Base-by-base conservation (phyloP, 78 protist species). In the Dictyostelium purpureum region DNA sequence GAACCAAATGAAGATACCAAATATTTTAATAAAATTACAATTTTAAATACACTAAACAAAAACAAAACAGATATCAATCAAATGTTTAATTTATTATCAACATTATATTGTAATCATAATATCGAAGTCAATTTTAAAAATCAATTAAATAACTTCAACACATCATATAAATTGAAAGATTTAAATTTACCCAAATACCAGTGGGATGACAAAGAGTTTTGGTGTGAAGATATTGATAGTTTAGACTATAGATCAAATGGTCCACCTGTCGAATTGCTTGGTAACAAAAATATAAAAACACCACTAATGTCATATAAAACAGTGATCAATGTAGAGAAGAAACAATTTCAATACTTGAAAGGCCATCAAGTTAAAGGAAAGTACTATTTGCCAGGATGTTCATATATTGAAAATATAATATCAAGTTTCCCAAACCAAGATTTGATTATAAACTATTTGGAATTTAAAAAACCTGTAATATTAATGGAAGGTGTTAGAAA, bases 131-230 rank as follows among this genome's bases (percentile, higher is more conserved):
- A 70, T 70, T 70, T 70, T 19, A 66, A 37, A 19, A 19, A n/a
- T 10, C 63, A 43, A 43, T 43, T 43, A 43, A 63, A 47, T 21
- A 14, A 5, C 5, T 14, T 54, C 10, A 11, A 54, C 10, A 14
- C 63, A 54, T n/a, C 63, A 12, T 5, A 12, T 54, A 54, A 54
- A 5, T 14, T 4, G 4, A 21, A 65, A 65, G 7, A n/a, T 16
- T 49, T 54, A 31, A 43, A 45, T 3, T 40, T 70, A 5, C 89
- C 89, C 51, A 28, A 26, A 35, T 81, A 81, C 21, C 89, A 81
- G 54, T 81, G 89, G 89, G 89, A 81, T 26, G 61, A 54, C n/a
- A 59, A 69, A 40, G 67, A 51, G 16, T 81, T 37, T 52, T 81
- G 89, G 89, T 7, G 40, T 10, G 74, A 63, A 26, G 70, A 54